Conservation (phyloP, 768 basidiomycete species). For the Hygrophorus russula region DNA sequence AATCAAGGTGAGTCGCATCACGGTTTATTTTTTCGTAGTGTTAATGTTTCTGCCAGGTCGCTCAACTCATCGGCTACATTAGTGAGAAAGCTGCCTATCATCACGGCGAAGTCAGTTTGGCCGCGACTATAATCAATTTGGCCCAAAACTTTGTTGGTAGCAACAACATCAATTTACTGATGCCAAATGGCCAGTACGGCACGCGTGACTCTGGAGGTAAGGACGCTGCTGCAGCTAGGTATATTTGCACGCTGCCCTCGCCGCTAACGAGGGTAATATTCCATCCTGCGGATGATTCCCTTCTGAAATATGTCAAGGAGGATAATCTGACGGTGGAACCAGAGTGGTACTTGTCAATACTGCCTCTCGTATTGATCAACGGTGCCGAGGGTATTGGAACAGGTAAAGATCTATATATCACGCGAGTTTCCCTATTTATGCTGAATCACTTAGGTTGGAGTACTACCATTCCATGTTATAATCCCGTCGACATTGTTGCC, state of each 20-base stretch:
- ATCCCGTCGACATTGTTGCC: constrained; percentile 80
- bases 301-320: constrained; percentile 79
- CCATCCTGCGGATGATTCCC: constrained; percentile 73
- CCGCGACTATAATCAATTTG: constrained; percentile 82
- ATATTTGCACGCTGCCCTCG: constrained; percentile 81
- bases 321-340: constrained; percentile 85
- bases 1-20: constrained; percentile 52
- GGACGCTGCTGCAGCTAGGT: constrained; percentile 93
- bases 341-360: constrained; percentile 83
- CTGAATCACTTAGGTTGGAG: constrained; percentile 66
- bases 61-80: constrained; percentile 92
- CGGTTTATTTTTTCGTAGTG: not conserved
- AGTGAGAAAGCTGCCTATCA: constrained; percentile 93
- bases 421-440: not conserved
- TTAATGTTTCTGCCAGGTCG: constrained; percentile 41
- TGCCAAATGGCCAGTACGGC: constrained; percentile 91
- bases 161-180: constrained; percentile 86
- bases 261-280: constrained; percentile 68
- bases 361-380: constrained; percentile 86
- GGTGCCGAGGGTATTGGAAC: constrained; percentile 98
- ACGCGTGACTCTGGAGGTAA: constrained; percentile 91
- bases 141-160: constrained; percentile 93
- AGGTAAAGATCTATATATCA: constrained; percentile 32
- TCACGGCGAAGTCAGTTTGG: constrained; percentile 86
- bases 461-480: constrained; percentile 84